Conservation (phyloP, 306 rosid species). For the Lithocarpus polystachyus region DNA sequence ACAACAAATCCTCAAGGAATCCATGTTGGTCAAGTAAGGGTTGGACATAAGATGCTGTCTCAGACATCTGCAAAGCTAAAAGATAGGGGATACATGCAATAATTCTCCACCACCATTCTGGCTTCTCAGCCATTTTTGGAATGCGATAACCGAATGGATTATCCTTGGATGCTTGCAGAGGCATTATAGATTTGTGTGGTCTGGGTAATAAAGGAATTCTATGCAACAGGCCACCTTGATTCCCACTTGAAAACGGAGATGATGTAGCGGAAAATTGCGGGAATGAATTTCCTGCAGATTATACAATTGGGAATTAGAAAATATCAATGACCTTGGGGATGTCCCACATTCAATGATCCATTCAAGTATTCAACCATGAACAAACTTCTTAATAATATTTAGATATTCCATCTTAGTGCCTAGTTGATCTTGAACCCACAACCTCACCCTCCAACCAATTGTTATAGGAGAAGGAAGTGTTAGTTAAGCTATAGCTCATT, state of each 20-base stretch:
- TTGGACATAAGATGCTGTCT: slow-evolving; percentile 53
- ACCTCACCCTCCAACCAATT: no score
- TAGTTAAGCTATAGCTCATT: no score
- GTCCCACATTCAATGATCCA: neutral
- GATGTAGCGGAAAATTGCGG: slow-evolving; percentile 31
- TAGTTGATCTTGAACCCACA: no score
- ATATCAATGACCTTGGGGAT: neutral
- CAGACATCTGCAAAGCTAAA: slow-evolving; percentile 64
- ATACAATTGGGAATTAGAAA: neutral
- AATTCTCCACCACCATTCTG: slow-evolving; percentile 93
- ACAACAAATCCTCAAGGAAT: slow-evolving; percentile 43
- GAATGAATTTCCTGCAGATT: slow-evolving; percentile 40
- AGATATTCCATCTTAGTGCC: no score
- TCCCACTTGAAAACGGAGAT: slow-evolving; percentile 27
- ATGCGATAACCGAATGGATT: slow-evolving; percentile 45
- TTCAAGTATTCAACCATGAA: neutral
- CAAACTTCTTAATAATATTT: neutral
- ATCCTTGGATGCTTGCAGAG: slow-evolving; percentile 45
- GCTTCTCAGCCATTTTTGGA: slow-evolving; percentile 61
- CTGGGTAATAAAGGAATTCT: slow-evolving; percentile 18
- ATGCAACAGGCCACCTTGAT: slow-evolving; percentile 24
- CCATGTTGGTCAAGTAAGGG: slow-evolving; percentile 52
- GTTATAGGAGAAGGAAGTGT: no score
- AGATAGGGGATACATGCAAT: slow-evolving; percentile 75
- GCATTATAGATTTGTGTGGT: slow-evolving; percentile 23